Base-by-base conservation (phyloP, 2,329 filamentous ascomycete species). In the Pseudogymnoascus pannorum region DNA sequence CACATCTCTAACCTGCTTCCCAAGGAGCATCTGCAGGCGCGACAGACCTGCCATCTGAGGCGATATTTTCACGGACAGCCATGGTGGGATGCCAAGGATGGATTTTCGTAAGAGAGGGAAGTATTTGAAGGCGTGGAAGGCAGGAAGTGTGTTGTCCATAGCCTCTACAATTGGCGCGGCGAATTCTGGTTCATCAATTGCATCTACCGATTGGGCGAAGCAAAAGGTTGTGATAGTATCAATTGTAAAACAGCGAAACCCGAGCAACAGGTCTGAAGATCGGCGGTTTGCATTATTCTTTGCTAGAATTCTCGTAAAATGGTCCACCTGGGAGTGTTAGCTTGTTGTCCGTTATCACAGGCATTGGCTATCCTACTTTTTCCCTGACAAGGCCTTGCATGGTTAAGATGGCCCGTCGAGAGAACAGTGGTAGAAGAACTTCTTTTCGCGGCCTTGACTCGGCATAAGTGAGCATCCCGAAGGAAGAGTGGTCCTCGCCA, bases 381-480 rank as follows among this genome's bases (percentile, higher is more conserved):
- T 72, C 68, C n/a, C 68, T 63, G 16, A 75, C 63, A 1, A 77
- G 63, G 8, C 63, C 64, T 44, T 77, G 71, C 57, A 73, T 66
- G 14, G 68, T 64, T 18, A 69, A 64, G 48, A 75, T 72, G 1
- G 72, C 71, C 16, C 70, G 63, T 6, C 69, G 69, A 11, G 76
- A 77, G 63, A 78, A 77, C 9, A 75, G 68, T 4, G 71, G 73
- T 12, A 68, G 70, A 11, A 78, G 67, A 1, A 77, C 72, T 62
- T 75, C 70, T 59, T 75, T 75, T n/a, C 76, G 71, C 18, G 69
- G 66, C 61, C 74, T 77, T 42, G 71, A 71, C 60, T 72, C 71
- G 11, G 65, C 65, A 62, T 75, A 73, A 3, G 70, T 76, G 36
- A 73, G 64, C 60, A 71, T 73, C 26, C 71, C 74, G 64, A 78